A percentile compares a stretch with the other conserved stretches of the same genome.
Evolutionary conservation across 2,329 filamentous ascomycete genomes (phyloP).

Genomic region (Microdochium nivale): DNA sequence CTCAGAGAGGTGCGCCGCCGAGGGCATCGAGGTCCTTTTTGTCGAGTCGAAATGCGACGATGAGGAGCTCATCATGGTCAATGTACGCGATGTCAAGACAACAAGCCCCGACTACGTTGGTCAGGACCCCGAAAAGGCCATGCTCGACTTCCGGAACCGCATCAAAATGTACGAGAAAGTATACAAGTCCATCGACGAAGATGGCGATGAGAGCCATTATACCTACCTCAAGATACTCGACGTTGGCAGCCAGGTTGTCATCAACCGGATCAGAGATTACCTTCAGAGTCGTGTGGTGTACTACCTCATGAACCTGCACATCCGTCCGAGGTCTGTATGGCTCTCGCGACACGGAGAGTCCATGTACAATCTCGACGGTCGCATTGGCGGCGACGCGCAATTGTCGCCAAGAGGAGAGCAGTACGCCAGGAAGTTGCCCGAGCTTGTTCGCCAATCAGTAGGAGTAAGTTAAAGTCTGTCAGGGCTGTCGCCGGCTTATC

Average conservation of each 20-base stretch:
- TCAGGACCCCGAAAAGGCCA: slow-evolving; percentile 87
- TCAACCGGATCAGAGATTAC: slow-evolving; percentile 96
- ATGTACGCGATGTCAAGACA: slow-evolving; percentile 95
- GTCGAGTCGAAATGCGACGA: slow-evolving; percentile 97
- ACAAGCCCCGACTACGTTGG: slow-evolving; percentile 91
- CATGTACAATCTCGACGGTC: slow-evolving; percentile 78
- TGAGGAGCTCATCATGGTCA: slow-evolving; percentile 93
- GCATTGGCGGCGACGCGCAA: slow-evolving; percentile 87
- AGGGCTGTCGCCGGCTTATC: slow-evolving; percentile 1
- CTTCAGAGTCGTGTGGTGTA: slow-evolving; percentile 94
- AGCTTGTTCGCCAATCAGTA: slow-evolving; percentile 76
- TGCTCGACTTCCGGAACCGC: slow-evolving; percentile 83
- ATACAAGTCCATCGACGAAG: slow-evolving; percentile 84
- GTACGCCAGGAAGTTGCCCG: slow-evolving; percentile 78
- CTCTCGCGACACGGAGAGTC: slow-evolving; percentile 93
- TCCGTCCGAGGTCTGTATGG: slow-evolving; percentile 94
- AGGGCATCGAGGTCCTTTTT: slow-evolving; percentile 83
- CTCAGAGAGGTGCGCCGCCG: slow-evolving; percentile 63
- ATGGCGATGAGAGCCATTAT: slow-evolving; percentile 69
- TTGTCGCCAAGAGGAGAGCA: slow-evolving; percentile 79
- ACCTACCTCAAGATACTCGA: slow-evolving; percentile 98
- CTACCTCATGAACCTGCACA: slow-evolving; percentile 97
- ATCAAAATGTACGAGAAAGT: slow-evolving; percentile 97
- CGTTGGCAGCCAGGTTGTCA: slow-evolving; percentile 91
- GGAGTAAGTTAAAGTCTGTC: slow-evolving; percentile 49